Evolutionary conservation across 176 grass and related monocot species (phyloP), one percentile per base, ranked within the genome.

Genomic region (Luzula sylvatica): DNA sequence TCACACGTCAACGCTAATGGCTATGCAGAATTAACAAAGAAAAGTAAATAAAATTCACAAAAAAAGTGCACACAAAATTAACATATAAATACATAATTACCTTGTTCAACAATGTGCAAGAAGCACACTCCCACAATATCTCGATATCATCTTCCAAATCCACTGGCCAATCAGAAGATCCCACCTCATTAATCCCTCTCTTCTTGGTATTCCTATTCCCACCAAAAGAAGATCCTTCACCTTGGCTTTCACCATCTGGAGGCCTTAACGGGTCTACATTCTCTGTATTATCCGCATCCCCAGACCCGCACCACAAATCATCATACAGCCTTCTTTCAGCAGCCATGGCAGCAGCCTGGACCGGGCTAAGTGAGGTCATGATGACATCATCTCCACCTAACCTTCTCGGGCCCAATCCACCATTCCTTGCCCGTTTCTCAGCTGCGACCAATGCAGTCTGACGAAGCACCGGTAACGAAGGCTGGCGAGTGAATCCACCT

Each of bases 271-370:
- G 47, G 30, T 11, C 57, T 29, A 11, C 26, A 48, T 15, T 23
- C 30, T 35, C 30, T 7, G 11, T 14, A 53, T 50, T 49, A 52
- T 61, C 39, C 35, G 8, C 59, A 48, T 20, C 43, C 29, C 38
- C 61, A 54, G 92, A 98, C 38, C 71, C 92, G 45, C 92, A 98
- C 92, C 92, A 98, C 52, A 90, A 77, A 86, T 98, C 92, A 26
- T 98, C 92, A 11, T 80, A 68, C 77, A 90, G 70, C 69, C 92
- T 98, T 65, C 92, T 79, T 68, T 90, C 81, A 49, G 86, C 78
- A 24, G 81, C 92, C 92, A 98, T 98, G 46, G 92, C 92, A 58
- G 92, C 85, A 39, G 92, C 92, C 76, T 98, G 92, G 66, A 87
- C 47, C 60, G 92, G 92, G 86, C 75, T 87, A 66, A 98, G 85